Percentiles rank a stretch among this genome's conserved stretches.
phyloP scores from a whole-genome alignment of 305 asterid genomes.

The Fraxinus xanthoxyloides region DNA sequence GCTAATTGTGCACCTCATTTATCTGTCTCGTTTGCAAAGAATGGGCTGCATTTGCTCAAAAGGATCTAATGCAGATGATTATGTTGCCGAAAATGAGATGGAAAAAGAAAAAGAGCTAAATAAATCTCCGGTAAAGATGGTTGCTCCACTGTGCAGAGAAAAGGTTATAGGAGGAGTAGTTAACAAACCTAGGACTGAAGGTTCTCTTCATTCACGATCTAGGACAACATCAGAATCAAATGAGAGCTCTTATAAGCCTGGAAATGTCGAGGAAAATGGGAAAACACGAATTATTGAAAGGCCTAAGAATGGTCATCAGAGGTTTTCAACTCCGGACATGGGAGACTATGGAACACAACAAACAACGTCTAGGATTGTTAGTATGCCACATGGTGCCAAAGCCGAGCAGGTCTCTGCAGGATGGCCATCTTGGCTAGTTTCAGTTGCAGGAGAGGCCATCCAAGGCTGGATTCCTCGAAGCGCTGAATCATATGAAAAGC shows the following conservation, averaged over 20 bases:
- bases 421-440: slow-evolving; percentile 92
- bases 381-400: slow-evolving; percentile 50
- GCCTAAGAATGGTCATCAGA: slow-evolving; percentile 62
- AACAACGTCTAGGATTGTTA: slow-evolving; percentile 35
- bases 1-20: slow-evolving; percentile 17
- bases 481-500: slow-evolving; percentile 76
- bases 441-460: slow-evolving; percentile 87
- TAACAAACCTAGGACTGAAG: slow-evolving; percentile 32
- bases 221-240: slow-evolving; percentile 32
- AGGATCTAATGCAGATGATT: slow-evolving; percentile 44
- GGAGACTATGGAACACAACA: slow-evolving; percentile 35
- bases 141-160: slow-evolving; percentile 53
- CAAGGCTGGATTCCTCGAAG: slow-evolving; percentile 85
- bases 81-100: slow-evolving; percentile 36
- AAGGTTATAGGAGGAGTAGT: slow-evolving; percentile 34
- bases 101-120: slow-evolving; percentile 32
- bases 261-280: slow-evolving; percentile 33
- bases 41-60: slow-evolving; percentile 94
- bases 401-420: slow-evolving; percentile 67
- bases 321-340: slow-evolving; percentile 55
- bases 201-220: slow-evolving; percentile 36
- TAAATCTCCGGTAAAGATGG: slow-evolving; percentile 45
- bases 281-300: slow-evolving; percentile 57
- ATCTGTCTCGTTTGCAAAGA: slow-evolving; percentile 4
- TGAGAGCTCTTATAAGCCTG: slow-evolving; percentile 8